Base-by-base conservation (phyloP, 2,329 filamentous ascomycete genomes). In the Cercospora zeae-maydis region DNA sequence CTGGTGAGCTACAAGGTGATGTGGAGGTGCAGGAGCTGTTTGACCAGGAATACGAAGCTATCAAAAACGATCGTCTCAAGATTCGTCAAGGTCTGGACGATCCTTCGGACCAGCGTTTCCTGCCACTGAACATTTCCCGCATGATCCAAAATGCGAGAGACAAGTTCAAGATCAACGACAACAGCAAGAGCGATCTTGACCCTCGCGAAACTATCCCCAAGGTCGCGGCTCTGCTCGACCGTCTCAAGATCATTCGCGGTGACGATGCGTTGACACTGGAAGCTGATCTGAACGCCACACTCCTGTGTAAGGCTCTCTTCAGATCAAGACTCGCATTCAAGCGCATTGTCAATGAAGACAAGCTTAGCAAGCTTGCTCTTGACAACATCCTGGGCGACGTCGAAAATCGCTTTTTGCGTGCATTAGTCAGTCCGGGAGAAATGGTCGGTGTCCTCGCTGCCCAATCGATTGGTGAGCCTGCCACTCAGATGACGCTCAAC, bases 401-500 rank as follows among this genome's bases (percentile, higher is more conserved):
- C 42, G 91, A 96, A 78, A 92, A 86, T 74, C 87, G 92, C 65
- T 99, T 96, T 84, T 86, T 90, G 36, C 88, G 90, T 72, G 86
- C 93, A 52, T 87, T 90, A 70, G 93, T 96, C 65, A 91, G 88
- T 71, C 93, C 95, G 53, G 95, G 96, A 75, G 96, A 99, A 76
- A 99, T 99, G 95, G 95, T 99, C 61, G 95, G 95, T 80, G 95
- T 99, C 21, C 81, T 99, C 73, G 95, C 95, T 67, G 95, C 96
- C 6, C 95, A 99, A 80, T 99, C 95, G 33, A 99, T 99, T 75
- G 95, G 95, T 81, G 95, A 99, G 78, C 95, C 95, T 42, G 96
- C 95, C 21, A 99, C 95, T 1, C 95, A 99, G 82, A 99, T 99
- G 95, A 99, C 95, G 1, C 81, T 99, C 65, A 99, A 99, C 81